Evolutionary conservation across 83 land plant genomes (phyloP), one percentile per base, ranked within the genome.

Genomic region (Larix sibirica): DNA sequence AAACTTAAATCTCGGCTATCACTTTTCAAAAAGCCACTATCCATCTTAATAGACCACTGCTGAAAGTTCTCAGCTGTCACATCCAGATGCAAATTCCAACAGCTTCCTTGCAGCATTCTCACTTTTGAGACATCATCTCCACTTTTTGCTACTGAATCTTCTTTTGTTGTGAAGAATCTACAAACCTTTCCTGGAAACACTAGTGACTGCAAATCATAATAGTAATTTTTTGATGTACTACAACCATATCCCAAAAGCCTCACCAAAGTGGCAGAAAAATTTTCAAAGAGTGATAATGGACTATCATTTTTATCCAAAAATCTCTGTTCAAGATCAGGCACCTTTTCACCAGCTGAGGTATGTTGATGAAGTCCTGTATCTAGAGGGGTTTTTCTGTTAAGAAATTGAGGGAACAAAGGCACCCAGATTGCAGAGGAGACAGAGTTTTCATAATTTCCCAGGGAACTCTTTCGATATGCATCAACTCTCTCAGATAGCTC

Each of bases 211-310:
- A 62, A n/a, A 38, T 64, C 54, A 80, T 14, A 40, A 62, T 7
- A 36, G 74, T 6, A 80, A 80, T 40, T 44, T 75, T 24, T 59
- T 83, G 84, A 81, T 81, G 26, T 58, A n/a, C 77, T 40, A 82
- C n/a, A 66, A 28, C 68, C 76, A 74, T 80, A 63, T 40, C 74
- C 87, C 64, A 87, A 73, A 73, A 87, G 88, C 79, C 68, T 87
- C 44, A 62, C 61, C 31, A 85, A 81, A 26, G 83, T 80, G 59
- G 62, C 47, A 17, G 87, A 86, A 26, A 86, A 84, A 14, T 87
- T 77, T 36, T 87, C 88, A 81, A 84, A 86, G 9, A 86, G 88
- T 17, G 88, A 81, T 21, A 69, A 47, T 17, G 13, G n/a, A 24
- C 78, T 50, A 21, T 75, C 78, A 75, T 6, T 50, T 75, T 75